Evolutionary conservation across 1,284 basidiomycete genomes (phyloP).

Genomic region (Leucoagaricus sp.): DNA sequence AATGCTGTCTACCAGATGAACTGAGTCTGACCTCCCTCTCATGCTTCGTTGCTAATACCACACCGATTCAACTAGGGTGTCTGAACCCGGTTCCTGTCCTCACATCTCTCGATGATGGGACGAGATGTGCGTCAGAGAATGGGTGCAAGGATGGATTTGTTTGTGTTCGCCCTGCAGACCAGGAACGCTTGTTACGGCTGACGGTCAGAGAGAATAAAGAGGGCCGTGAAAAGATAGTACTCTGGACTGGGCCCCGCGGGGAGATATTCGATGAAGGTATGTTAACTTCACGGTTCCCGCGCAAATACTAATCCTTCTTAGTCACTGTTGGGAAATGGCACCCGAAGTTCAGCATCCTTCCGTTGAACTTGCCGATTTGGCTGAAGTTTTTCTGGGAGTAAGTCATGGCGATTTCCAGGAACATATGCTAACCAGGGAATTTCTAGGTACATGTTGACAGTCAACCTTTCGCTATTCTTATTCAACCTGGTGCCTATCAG

Average conservation of each 20-base stretch:
- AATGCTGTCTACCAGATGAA: constrained; percentile 27
- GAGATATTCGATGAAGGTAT: constrained; percentile 74
- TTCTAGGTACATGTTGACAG: constrained; percentile 61
- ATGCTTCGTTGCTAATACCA: constrained; percentile 45
- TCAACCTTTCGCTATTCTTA: constrained; percentile 68
- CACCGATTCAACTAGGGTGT: constrained; percentile 38
- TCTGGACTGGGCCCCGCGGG: constrained; percentile 70
- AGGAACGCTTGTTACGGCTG: constrained; percentile 51
- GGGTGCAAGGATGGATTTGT: constrained; percentile 38
- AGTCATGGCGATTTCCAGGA: constrained; percentile 21
- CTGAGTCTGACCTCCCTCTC: constrained; percentile 28
- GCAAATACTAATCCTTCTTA: constrained; percentile 26
- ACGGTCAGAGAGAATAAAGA: constrained; percentile 26
- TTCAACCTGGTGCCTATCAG: constrained; percentile 73
- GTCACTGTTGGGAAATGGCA: constrained; percentile 55
- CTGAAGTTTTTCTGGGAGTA: constrained; percentile 48
- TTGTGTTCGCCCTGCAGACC: constrained; percentile 50
- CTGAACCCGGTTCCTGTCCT: constrained; percentile 58
- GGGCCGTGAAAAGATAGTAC: constrained; percentile 38
- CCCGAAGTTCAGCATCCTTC: constrained; percentile 47
- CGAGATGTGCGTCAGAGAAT: constrained; percentile 26
- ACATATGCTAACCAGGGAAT: background rate
- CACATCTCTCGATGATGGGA: constrained; percentile 24
- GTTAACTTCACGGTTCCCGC: constrained; percentile 17
- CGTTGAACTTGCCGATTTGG: constrained; percentile 42